Evolutionary conservation across 257 asterid species (phyloP), one percentile per base, ranked within the genome.

Genomic region (Rehmannia glutinosa): DNA sequence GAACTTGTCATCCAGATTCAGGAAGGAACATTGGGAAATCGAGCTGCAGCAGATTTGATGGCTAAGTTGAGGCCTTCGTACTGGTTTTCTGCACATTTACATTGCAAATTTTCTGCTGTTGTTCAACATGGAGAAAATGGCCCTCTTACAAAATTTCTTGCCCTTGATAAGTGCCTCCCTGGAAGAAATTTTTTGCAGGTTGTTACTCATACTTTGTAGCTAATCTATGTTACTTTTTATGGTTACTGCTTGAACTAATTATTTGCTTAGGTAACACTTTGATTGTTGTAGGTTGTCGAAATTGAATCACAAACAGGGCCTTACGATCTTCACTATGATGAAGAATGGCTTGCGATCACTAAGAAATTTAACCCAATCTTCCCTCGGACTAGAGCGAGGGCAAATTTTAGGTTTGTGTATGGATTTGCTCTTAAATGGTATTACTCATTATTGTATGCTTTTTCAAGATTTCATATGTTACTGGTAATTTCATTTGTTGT

Each of bases 81-180:
- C 77, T 93, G 97, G 97, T 90, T 93, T 80, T 83, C 99, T 55
- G 99, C 97, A 12, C 99, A 93, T 79, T 73, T 93, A 74, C 99
- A 93, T 80, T 93, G 97, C 89, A 88, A 93, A 82, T 90, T 93
- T 74, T 75, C 99, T 72, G 99, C 97, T 72, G 79, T 88, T 68
- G 96, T 88, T 68, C 92, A 88, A 78, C 99, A 93, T 63, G 91
- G 85, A 43, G 86, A 83, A 20, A 74, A 68, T 68, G 95, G 95
- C 60, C 79, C 82, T 41, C 43, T 73, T 66, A 83, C 86, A 27
- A 80, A 78, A 62, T 83, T 83, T 59, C 89, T 83, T 64, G 84
- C 89, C 19, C 89, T 83, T 47, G 89, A 83, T 42, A 83, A 83
- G 73, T 83, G 89, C 75, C 78, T 83, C 28, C 82, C 82, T 33